These are phyloP conservation scores for Telfairia occidentalis DNA, from an alignment of 331 rosid genomes.

Conservation along the genomic window DNA sequence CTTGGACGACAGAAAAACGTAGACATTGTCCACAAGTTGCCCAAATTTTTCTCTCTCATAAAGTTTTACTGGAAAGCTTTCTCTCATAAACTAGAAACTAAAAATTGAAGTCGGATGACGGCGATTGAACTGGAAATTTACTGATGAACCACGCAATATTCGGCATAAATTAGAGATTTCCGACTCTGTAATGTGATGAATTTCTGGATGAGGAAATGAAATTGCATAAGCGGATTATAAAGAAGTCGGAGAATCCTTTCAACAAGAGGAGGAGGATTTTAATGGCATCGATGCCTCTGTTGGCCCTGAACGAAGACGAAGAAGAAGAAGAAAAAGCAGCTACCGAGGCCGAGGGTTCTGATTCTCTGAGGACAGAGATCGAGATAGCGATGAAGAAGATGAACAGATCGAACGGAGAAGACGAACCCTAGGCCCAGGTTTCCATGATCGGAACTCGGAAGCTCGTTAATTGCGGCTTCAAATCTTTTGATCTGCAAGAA, in stretches of 20 bases:
- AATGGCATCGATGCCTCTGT: constrained; percentile 85
- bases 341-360: neutral
- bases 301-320: constrained; percentile 47
- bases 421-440: neutral
- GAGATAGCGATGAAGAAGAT: constrained; percentile 4
- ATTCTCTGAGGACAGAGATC: neutral
- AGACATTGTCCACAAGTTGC: no score
- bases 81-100: no score
- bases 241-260: constrained; percentile 61
- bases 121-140: no score
- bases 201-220: no score
- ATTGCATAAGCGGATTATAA: no score
- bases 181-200: no score
- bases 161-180: no score
- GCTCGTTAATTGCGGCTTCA: neutral
- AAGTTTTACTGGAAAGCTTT: no score
- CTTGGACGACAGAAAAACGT: no score
- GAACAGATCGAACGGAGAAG: neutral
- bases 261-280: constrained; percentile 71
- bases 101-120: no score
- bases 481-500: constrained; percentile 12
- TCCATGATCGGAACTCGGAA: constrained; percentile 1
- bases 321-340: constrained; percentile 19
- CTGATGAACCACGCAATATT: no score
- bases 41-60: no score